Evolutionary conservation across 192 early-diverging fungal species (phyloP), one percentile per base, ranked within the genome.

Genomic region (Coemansia sp.): DNA sequence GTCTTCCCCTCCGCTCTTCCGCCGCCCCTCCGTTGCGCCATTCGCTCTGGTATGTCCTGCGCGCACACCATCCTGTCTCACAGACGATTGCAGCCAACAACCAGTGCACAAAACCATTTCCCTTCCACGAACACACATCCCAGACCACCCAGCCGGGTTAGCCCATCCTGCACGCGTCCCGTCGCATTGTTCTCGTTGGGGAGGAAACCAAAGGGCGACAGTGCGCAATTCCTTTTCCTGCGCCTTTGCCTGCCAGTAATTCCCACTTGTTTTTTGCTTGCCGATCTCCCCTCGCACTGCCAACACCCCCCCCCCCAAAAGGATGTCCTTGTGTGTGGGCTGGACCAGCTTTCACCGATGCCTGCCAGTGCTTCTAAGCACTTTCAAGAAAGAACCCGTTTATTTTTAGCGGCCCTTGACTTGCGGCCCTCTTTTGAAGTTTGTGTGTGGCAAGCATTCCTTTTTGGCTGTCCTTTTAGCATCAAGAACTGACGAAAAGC

Each of bases 151-250:
- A 39, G 33, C 10, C 33, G 33, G 33, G 59, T 50, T 61, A 61
- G 59, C 39, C 9, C 22, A 50, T 30, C 59, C 39, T 61, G 51
- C 39, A 61, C 24, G 39, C 59, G 36, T 32, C 58, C 24, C 36
- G 33, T 36, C 33, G 33, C 33, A 52, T 59, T 67, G 65, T 67
- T 32, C 65, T 58, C 50, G 65, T 59, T 59, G 65, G 65, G 65
- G 46, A n/a, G 42, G 65, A 30, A 10, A 46, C 30, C 25, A 19
- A 66, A 50, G 39, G 32, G 32, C 33, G 31, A 52, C 62, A 55
- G 23, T 27, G 19, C 21, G n/a, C 33, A 36, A 6, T 36, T 36
- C 33, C 33, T 36, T 36, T 36, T 36, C 6, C 33, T 36, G 33
- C 33, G 5, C 33, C 33, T 36, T 36, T 46, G 36, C 14, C 25